phyloP scores from a whole-genome alignment of 805 yeast species.

The Candida railenensis region DNA sequence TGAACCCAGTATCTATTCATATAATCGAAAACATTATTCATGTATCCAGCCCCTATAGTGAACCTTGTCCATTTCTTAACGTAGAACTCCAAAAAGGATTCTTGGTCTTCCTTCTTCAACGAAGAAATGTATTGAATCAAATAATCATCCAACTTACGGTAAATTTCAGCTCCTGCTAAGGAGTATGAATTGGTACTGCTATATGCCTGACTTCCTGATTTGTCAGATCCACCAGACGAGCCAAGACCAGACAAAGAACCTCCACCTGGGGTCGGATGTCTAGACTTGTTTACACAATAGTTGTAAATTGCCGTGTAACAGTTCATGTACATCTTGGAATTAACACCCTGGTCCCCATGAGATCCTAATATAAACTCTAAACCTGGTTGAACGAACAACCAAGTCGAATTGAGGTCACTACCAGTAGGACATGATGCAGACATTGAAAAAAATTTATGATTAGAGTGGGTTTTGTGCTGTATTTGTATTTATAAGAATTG shows the following conservation, averaged over 20 bases:
- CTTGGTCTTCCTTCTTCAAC: conserved; percentile 52
- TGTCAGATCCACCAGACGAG: conserved; percentile 10
- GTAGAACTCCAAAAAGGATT: conserved; percentile 76
- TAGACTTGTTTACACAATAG: conserved; percentile 81
- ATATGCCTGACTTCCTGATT: conserved; percentile 7
- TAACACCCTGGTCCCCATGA: conserved; percentile 63
- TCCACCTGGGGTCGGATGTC: conserved; percentile 25
- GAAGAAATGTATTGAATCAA: conserved; percentile 57
- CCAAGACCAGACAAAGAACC: neutral
- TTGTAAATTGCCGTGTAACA: conserved; percentile 91
- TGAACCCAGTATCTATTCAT: conserved; percentile 97
- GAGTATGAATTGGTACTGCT: conserved; percentile 33
- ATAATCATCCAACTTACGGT: conserved; percentile 66
- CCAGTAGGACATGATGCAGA: conserved; percentile 45
- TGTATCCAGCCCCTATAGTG: conserved; percentile 85
- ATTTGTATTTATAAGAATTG: too few relatives aligned
- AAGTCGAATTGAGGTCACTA: conserved; percentile 65
- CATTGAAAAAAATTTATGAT: neutral
- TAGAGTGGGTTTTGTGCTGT: neutral
- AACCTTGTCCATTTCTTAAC: conserved; percentile 87
- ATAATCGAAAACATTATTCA: conserved; percentile 92
- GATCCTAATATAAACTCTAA: conserved; percentile 67
- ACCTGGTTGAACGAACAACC: conserved; percentile 79
- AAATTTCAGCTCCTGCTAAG: conserved; percentile 88
- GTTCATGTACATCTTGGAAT: conserved; percentile 75